Evolutionary conservation across 768 basidiomycete genomes (phyloP).

Genomic region (Cystofilobasidium capitatum): DNA sequence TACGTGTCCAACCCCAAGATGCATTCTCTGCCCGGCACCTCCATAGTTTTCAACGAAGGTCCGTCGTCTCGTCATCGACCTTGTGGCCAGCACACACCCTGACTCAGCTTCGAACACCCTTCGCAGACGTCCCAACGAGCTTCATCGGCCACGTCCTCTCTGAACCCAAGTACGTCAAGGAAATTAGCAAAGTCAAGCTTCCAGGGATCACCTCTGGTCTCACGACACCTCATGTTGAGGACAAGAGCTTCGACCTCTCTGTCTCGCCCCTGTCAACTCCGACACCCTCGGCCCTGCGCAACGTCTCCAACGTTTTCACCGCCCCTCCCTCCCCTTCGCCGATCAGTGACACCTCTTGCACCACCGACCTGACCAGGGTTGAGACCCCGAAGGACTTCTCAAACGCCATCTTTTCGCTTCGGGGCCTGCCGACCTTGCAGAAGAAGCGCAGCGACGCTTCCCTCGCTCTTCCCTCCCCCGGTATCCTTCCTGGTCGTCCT

Average conservation of each 20-base stretch:
- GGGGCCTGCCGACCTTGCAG: slow-evolving; percentile 1
- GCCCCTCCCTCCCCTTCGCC: slow-evolving; percentile 46
- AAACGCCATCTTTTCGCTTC: slow-evolving; percentile 14
- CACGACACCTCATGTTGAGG: slow-evolving; percentile 2
- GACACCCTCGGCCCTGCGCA: slow-evolving; percentile 39
- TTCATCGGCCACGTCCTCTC: slow-evolving; percentile 18
- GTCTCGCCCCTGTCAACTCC: background rate
- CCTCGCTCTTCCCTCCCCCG: background rate
- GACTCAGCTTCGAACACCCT: no score
- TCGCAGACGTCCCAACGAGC: slow-evolving; percentile 39
- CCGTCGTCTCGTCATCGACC: slow-evolving; percentile 53
- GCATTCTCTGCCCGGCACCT: slow-evolving; percentile 59
- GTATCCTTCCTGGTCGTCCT: background rate
- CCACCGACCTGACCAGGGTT: slow-evolving; percentile 27
- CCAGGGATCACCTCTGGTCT: background rate
- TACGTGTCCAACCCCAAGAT: slow-evolving; percentile 40
- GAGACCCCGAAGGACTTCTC: slow-evolving; percentile 51
- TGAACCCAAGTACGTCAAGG: slow-evolving; percentile 51
- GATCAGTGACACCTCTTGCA: slow-evolving; percentile 3
- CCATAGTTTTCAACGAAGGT: slow-evolving; percentile 56
- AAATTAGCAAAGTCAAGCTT: slow-evolving; percentile 34
- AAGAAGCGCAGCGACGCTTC: slow-evolving; percentile 14
- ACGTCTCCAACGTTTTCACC: slow-evolving; percentile 37
- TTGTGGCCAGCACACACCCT: no score
- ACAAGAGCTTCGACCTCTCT: background rate